A percentile compares a stretch with the other conserved stretches of the same genome.
Conservation (phyloP, 2,329 filamentous ascomycete species). For the Diaporthe capsici region DNA sequence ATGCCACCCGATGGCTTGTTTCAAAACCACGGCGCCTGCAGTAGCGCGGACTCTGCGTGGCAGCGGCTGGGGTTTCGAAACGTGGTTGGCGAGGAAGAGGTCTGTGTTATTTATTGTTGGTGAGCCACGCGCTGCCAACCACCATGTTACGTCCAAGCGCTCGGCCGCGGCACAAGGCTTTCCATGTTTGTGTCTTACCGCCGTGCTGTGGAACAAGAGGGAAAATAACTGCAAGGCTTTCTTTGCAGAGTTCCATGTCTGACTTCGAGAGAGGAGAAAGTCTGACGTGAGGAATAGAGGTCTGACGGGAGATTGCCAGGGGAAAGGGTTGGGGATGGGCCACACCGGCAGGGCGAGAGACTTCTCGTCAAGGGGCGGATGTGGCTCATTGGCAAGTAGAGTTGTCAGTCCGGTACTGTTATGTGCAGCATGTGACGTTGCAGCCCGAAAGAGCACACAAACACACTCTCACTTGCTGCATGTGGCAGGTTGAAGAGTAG, state of each 20-base stretch:
- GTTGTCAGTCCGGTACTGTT: background rate
- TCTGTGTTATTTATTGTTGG: conserved; percentile 13
- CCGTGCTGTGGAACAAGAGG: background rate
- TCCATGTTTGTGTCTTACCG: background rate
- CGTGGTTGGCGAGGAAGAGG: background rate
- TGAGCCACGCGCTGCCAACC: background rate
- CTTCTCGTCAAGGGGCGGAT: background rate
- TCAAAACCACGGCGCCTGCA: conserved; percentile 16
- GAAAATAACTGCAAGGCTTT: background rate
- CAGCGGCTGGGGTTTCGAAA: conserved; percentile 1
- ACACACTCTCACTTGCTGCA: background rate
- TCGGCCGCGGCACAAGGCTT: background rate
- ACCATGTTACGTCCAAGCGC: background rate
- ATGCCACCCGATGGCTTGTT: conserved; percentile 29
- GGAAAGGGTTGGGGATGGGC: background rate
- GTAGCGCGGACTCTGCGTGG: background rate
- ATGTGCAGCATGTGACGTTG: background rate
- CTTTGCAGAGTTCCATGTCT: background rate
- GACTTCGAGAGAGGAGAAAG: background rate
- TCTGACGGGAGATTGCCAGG: background rate
- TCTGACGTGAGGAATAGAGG: conserved; percentile 19
- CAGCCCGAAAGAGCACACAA: background rate
- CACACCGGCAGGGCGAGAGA: background rate
- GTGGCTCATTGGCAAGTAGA: background rate
- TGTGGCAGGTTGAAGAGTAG: background rate